Base-by-base conservation (phyloP, 2,329 filamentous ascomycete species). In the Zymoseptoria tritici region DNA sequence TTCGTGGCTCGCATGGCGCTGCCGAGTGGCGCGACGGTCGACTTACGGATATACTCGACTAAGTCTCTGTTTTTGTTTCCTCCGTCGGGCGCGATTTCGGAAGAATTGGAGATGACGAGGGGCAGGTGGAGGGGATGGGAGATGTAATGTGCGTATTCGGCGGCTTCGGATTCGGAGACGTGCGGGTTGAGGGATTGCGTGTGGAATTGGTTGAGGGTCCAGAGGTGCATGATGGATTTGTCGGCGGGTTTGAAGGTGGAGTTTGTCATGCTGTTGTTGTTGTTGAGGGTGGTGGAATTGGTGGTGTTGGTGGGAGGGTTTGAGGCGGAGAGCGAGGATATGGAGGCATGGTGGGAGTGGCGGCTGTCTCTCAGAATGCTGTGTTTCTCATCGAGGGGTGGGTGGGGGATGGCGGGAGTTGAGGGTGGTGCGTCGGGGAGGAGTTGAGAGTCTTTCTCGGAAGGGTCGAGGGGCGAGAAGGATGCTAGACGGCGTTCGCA, bases 141-240 rank as follows among this genome's bases (percentile, higher is more conserved):
- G 66, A 99, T 86, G 74, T 97, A 99, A 22, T 88, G 85, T 60
- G 86, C 83, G 72, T 99, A 99, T 72, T 97, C 94, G 53, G 88
- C 86, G 22, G 86, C 85, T 76, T 97, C 93, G 49, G 84, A 82
- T 7, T 81, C 76, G 7, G 84, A 88, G 46, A 99, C 90, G 0
- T 85, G 86, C 1, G 94, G 94, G 65, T 96, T 89, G 52, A 97
- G 81, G 4, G 90, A 94, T 72, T 92, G 89, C 57, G 87, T 82
- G 52, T 97, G 88, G 55, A 96, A 87, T 70, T 95, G 88, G 19
- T 88, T 88, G 54, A 97, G 88, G 0, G 90, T 95, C 87, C 89
- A 92, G 72, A 96, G 91, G 13, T 90, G 88, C 58, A 89, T 88
- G 46, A 88, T 89, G 26, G 86, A 84, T 75, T 95, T 95, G 68